Percentiles rank a stretch among this genome's conserved stretches.
Conservation (phyloP, 73 alveolate species). For the Paramecium octaurelia region DNA sequence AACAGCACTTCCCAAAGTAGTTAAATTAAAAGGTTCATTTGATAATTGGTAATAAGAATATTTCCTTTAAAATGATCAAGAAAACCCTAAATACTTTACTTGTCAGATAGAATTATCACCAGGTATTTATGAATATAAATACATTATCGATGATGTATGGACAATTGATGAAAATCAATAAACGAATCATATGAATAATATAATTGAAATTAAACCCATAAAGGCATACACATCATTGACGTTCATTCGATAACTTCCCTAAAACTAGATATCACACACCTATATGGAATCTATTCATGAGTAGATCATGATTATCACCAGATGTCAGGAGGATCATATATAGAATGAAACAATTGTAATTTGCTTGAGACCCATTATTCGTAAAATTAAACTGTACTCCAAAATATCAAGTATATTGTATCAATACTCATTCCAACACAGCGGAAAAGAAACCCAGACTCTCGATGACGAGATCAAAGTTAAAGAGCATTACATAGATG, state of each 20-base stretch:
- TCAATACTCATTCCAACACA: not conserved
- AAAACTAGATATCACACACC: not conserved
- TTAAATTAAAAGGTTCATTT: conserved; percentile 19
- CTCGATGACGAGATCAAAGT: not conserved
- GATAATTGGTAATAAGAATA: conserved; percentile 25
- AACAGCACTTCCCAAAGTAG: not conserved
- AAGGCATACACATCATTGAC: not conserved
- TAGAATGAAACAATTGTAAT: not conserved
- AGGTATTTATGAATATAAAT: conserved; percentile 73
- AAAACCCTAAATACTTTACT: not conserved
- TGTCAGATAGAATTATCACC: not conserved
- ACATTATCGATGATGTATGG: conserved; percentile 83
- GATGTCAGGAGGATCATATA: conserved; percentile 2
- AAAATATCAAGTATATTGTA: not conserved
- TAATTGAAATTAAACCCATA: conserved; percentile 2
- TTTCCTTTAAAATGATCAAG: not conserved
- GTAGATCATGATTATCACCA: not conserved
- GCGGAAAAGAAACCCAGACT: not conserved
- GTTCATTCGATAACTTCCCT: not conserved
- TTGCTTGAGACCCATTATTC: not conserved
- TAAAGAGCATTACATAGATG: not conserved
- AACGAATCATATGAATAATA: conserved; percentile 68
- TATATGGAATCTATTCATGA: not conserved
- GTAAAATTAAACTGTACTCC: not conserved
- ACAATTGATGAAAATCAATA: conserved; percentile 63